Evolutionary conservation across 2,329 filamentous ascomycete species (phyloP).

Genomic region (Diaporthe australafricana): DNA sequence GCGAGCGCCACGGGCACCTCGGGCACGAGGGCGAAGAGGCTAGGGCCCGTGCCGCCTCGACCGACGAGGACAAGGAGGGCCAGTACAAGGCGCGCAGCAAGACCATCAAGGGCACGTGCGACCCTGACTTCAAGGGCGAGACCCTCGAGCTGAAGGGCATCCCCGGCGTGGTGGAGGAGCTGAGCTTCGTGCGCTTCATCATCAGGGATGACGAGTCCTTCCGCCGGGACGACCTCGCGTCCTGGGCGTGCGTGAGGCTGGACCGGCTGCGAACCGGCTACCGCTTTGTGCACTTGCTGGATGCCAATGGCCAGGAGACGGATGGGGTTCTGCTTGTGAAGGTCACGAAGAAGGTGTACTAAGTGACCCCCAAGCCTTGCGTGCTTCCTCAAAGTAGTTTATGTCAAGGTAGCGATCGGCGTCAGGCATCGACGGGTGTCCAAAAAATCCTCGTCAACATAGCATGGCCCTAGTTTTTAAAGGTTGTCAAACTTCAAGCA

Average conservation of each 20-base stretch:
- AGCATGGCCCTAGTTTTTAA: not conserved
- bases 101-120: conserved; percentile 63
- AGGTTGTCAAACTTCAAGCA: not conserved
- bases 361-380: not conserved
- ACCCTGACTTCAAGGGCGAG: conserved; percentile 73
- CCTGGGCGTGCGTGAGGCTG: conserved; percentile 89
- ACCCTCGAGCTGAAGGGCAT: conserved; percentile 67
- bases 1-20: conserved; percentile 50
- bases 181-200: conserved; percentile 84
- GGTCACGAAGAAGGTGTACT: conserved; percentile 69
- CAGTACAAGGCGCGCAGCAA: conserved; percentile 66
- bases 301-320: conserved; percentile 73
- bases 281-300: conserved; percentile 80
- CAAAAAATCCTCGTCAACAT: not conserved
- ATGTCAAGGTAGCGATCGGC: conserved; percentile 8
- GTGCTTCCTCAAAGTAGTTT: not conserved
- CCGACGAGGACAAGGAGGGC: conserved; percentile 66
- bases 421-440: not conserved
- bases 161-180: conserved; percentile 71
- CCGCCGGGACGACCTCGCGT: conserved; percentile 77
- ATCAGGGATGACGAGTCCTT: conserved; percentile 88
- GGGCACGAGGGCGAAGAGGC: conserved; percentile 28
- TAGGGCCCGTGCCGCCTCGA: conserved; percentile 26
- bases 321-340: conserved; percentile 80
- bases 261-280: conserved; percentile 83